Evolutionary conservation across 768 basidiomycete species (phyloP).

Genomic region (Suillus occidentalis): DNA sequence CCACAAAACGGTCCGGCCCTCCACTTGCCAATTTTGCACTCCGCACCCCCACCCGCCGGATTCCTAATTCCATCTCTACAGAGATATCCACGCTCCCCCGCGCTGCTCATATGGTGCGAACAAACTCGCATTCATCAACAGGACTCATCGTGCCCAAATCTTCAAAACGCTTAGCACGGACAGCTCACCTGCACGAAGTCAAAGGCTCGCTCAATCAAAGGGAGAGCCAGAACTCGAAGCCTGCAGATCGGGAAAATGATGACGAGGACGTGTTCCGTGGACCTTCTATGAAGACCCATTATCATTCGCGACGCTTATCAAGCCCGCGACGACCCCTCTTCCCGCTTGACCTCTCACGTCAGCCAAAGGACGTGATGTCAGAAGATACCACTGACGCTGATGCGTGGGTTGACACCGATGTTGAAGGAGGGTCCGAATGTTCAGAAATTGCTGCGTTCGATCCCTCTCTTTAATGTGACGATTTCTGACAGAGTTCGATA

Average conservation of each 20-base stretch:
- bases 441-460: slow-evolving; percentile 16
- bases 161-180: slow-evolving; percentile 60
- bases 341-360: slow-evolving; percentile 10
- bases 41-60: slow-evolving; percentile 33
- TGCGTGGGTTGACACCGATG: slow-evolving; percentile 42
- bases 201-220: slow-evolving; percentile 23
- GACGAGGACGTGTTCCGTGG: slow-evolving; percentile 20
- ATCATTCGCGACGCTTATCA: background rate
- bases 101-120: slow-evolving; percentile 42
- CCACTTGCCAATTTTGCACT: slow-evolving; percentile 13
- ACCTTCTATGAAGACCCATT: background rate
- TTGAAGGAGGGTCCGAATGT: slow-evolving; percentile 30
- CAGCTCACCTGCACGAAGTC: slow-evolving; percentile 70
- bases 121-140: slow-evolving; percentile 41
- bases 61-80: slow-evolving; percentile 18
- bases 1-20: background rate
- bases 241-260: slow-evolving; percentile 14
- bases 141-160: slow-evolving; percentile 34
- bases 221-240: slow-evolving; percentile 13
- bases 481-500: slow-evolving; percentile 3
- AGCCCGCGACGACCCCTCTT: slow-evolving; percentile 10
- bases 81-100: slow-evolving; percentile 32
- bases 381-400: slow-evolving; percentile 26
- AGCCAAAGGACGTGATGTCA: background rate
- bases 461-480: background rate